A percentile compares a stretch with the other conserved stretches of the same genome.
Conservation (phyloP, 176 grass and related monocot species). For the Pontederia crassipes region DNA sequence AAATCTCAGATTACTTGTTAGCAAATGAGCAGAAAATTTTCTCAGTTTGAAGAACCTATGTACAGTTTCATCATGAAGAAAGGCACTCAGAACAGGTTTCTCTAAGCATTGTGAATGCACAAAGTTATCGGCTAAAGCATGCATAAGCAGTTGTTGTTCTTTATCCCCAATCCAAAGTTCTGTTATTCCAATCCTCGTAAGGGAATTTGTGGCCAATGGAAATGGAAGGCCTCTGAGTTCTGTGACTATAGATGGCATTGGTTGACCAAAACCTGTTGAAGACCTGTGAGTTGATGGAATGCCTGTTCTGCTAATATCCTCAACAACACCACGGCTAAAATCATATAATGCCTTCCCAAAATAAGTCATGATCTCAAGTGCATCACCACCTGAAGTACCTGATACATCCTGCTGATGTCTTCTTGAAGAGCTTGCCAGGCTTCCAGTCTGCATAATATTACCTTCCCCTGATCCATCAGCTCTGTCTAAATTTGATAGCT, state of each 20-base stretch:
- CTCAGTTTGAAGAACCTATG: conserved; percentile 67
- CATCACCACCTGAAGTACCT: conserved; percentile 66
- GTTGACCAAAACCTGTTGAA: conserved; percentile 33
- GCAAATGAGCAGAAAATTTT: conserved; percentile 58
- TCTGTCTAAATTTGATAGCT: conserved; percentile 32
- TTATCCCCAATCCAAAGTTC: conserved; percentile 90
- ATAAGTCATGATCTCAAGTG: conserved; percentile 89
- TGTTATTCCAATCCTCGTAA: conserved; percentile 59
- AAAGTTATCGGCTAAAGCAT: conserved; percentile 59
- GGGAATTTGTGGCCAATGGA: conserved; percentile 57
- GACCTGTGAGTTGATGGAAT: conserved; percentile 36
- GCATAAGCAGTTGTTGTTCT: conserved; percentile 82
- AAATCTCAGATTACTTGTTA: conserved; percentile 64
- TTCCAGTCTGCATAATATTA: conserved; percentile 29
- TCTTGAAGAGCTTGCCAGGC: conserved; percentile 16
- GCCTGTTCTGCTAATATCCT: conserved; percentile 70
- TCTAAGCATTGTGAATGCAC: conserved; percentile 77
- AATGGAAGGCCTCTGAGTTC: conserved; percentile 84
- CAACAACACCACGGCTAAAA: conserved; percentile 83
- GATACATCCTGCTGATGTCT: neutral
- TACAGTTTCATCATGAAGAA: conserved; percentile 68
- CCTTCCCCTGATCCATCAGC: conserved; percentile 26
- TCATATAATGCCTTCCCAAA: conserved; percentile 97
- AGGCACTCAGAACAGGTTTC: conserved; percentile 53
- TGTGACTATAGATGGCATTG: conserved; percentile 51